Evolutionary conservation across 352 stramenopile genomes (phyloP), one percentile per base, ranked within the genome.

Genomic region (Globisporangium parvum): DNA sequence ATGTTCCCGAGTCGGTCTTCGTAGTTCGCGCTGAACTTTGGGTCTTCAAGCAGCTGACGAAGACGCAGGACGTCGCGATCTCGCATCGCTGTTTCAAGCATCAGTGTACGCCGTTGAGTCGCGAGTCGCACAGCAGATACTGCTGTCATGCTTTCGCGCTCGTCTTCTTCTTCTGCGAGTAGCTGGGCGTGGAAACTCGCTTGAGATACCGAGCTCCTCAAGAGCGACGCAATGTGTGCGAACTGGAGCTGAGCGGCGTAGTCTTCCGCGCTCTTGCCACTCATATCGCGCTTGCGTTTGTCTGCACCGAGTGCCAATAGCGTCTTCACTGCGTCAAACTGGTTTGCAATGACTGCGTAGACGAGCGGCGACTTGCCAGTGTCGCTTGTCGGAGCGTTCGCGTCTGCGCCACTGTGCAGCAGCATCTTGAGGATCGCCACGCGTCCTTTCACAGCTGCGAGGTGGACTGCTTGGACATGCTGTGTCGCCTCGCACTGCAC

Each of bases 381-480:
- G 14, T n/a, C 6, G n/a, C 9, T 39, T 6, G 42, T 77, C 76
- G 10, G 59, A 47, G 11, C 58, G 53, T 87, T 63, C 2, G 76
- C 69, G 55, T 70, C 51, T 6, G 65, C 75, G 18, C 68, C 75
- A 47, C 55, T 24, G 2, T 76, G 52, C 5, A 86, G 35, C n/a
- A 91, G 55, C 14, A 53, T 39, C 57, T 70, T 69, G 6, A 88
- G 17, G 3, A 82, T 31, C 15, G 56, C 24, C 3, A 66, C 47
- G 6, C 77, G 59, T 3, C 70, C 77, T 70, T 85, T 88, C 18
- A 85, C 72, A 5, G 64, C 73, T 40, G 80, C 68, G 0, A 87
- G 51, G 15, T 77, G 60, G 23, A 87, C 42, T 8, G 73, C 57
- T 15, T 59, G 76, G 2, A 79, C 66, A 11, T 65, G 24, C 17